Evolutionary conservation across 306 rosid genomes (phyloP), one percentile per base, ranked within the genome.

Genomic region (Pyrus bretschneideri): DNA sequence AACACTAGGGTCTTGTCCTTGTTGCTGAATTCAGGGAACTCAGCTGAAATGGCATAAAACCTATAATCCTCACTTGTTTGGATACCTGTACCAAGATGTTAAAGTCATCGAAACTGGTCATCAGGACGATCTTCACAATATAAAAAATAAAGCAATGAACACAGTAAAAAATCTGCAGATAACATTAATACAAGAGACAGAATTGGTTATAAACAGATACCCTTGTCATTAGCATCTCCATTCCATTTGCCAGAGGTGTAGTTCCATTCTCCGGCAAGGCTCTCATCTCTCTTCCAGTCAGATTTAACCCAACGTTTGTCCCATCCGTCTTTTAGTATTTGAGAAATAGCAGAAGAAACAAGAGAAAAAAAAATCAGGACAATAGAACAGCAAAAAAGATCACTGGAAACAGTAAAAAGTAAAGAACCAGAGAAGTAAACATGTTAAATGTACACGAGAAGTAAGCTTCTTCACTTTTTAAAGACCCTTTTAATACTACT

Each of bases 1-100:
- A 96, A 96, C 31, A 96, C 98, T 70, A 96, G 84, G 11, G 90
- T 86, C 23, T 89, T 89, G 33, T 88, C 99, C 87, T 96, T 96
- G 72, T 96, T 96, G 89, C 94, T 91, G 86, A 91, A 92, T 89
- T 89, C 97, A 69, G 99, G 98, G 86, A 65, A 96, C 83, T 92
- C 94, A 66, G 99, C 99, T 22, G 99, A 96, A 78, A 96, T 89
- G 76, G 99, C 99, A 30, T 85, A 96, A 86, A 96, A 96, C 57
- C 99, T 85, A 81, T 92, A 76, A 85, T 96, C 99, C 86, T 96
- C 99, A 29, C 99, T 92, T 61, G 99, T 96, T 81, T 96, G 99
- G 82, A 96, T 96, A 66, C 99, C 99, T 96, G 83, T 3, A 27
- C 23, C 22, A 51, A 75, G 38, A 81, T 10, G 84, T 71, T 73